These are phyloP conservation scores for Phytopythium vexans DNA, from an alignment of 352 stramenopile genomes.

Conservation along the genomic window DNA sequence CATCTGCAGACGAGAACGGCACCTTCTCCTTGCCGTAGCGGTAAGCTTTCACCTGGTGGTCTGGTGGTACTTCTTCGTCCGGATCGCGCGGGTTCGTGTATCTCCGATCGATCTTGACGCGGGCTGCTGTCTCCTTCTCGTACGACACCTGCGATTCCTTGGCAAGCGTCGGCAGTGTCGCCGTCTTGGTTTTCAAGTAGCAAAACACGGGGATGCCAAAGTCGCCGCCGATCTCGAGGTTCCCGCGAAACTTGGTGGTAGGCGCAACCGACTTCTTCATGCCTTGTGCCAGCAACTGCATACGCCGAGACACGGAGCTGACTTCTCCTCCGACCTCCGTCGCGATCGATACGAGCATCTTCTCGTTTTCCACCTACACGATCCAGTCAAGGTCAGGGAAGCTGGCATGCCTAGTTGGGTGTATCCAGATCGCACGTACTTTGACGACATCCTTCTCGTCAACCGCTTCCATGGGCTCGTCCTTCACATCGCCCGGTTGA, in stretches of 20 bases:
- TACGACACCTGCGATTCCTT: constrained; percentile 75
- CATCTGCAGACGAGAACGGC: constrained; percentile 73
- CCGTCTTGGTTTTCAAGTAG: constrained; percentile 76
- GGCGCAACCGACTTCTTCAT: constrained; percentile 73
- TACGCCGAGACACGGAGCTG: constrained; percentile 60
- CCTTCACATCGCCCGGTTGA: constrained; percentile 7
- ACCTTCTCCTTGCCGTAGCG: constrained; percentile 77
- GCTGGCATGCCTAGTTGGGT: neutral
- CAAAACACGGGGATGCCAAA: constrained; percentile 76
- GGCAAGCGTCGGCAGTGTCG: constrained; percentile 57
- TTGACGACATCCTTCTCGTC: constrained; percentile 26
- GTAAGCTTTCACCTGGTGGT: constrained; percentile 79
- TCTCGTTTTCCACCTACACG: constrained; percentile 66
- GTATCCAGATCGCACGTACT: constrained; percentile 2
- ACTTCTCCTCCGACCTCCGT: constrained; percentile 67
- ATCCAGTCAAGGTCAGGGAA: neutral
- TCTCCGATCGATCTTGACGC: constrained; percentile 70
- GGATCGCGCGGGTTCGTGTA: constrained; percentile 66
- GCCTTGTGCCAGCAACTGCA: constrained; percentile 71
- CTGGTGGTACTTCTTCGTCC: constrained; percentile 66
- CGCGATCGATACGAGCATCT: constrained; percentile 82
- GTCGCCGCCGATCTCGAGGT: constrained; percentile 58
- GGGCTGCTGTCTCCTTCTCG: constrained; percentile 50
- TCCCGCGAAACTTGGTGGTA: constrained; percentile 76
- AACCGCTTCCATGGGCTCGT: constrained; percentile 17